Percentiles rank a stretch among this genome's conserved stretches.
Evolutionary conservation across 768 basidiomycete species (phyloP).

Genomic region (Daedaleopsis nitida): DNA sequence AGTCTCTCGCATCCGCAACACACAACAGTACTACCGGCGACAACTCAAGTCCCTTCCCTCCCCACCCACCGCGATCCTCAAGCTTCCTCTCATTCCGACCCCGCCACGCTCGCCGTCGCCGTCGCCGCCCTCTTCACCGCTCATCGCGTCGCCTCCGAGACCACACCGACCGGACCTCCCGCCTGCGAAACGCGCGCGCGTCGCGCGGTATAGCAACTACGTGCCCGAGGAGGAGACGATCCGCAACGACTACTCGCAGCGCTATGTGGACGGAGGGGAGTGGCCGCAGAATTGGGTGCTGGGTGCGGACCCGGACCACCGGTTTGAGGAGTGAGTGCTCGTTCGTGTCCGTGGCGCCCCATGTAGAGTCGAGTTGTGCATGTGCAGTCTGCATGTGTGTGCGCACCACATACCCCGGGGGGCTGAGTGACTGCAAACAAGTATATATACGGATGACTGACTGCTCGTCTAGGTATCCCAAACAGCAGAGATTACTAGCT

Average conservation of each 20-base stretch:
- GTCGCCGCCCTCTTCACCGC: conserved; percentile 50
- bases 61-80: conserved; percentile 56
- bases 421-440: neutral
- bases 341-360: neutral
- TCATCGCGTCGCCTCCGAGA: conserved; percentile 35
- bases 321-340: conserved; percentile 87
- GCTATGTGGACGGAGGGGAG: conserved; percentile 88
- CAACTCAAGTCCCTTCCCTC: conserved; percentile 56
- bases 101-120: conserved; percentile 53
- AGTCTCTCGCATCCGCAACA: conserved; percentile 52
- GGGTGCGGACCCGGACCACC: conserved; percentile 82
- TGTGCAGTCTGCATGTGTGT: neutral
- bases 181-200: conserved; percentile 73
- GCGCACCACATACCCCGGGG: neutral
- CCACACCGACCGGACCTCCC: conserved; percentile 54
- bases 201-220: conserved; percentile 76
- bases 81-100: conserved; percentile 59
- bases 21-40: conserved; percentile 59
- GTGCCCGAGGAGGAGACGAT: conserved; percentile 95
- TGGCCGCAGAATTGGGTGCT: conserved; percentile 95
- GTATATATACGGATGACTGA: neutral
- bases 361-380: neutral
- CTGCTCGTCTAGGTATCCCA: conserved; percentile 73
- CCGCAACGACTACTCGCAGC: conserved; percentile 90
- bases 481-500: conserved; percentile 80